Base-by-base conservation (phyloP, 1,284 basidiomycete genomes). In the Boletellus deceptivus region DNA sequence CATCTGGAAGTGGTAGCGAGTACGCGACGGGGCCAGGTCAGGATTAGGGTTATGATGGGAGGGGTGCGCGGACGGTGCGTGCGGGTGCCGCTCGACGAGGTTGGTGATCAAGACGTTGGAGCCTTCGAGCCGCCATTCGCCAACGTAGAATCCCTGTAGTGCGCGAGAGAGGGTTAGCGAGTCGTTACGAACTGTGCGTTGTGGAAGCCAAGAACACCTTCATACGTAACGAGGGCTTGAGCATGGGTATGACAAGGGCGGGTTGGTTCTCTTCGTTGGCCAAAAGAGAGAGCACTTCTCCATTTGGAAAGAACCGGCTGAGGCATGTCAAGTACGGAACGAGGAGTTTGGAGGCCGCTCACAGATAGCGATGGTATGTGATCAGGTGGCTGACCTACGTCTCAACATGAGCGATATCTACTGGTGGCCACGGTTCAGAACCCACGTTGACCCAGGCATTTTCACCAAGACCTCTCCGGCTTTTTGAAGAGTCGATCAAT, bases 241-340 rank as follows among this genome's bases (percentile, higher is more conserved):
- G 78, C 14, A 82, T 70, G 4, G 87, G 86, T 43, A 97, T 89
- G 22, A 93, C 78, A 49, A 90, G 79, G 20, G 84, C 78, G 0
- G 93, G 94, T 1, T 75, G 58, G 42, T 80, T 70, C 56, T 84
- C 89, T 67, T 96, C 93, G 54, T 93, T 94, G 2, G 90, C 83
- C 22, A 95, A 81, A 14, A 95, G 78, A 20, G 91, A 93, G 3
- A 98, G 77, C 5, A 94, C 92, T 59, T 82, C 80, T 2, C 94
- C 94, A 59, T 93, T 84, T 1, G 91, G 85, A 55, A 90, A 88
- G 75, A 98, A 97, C 9, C 94, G 89, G 36, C 93, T 86, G 37
- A 61, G 31, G 46, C 14, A 49, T 10, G 44, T 63, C 35, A 55
- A 16, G 39, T 14, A 6, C 24, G 43, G 43, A 18, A 18, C 7